These are phyloP conservation scores for Comarum palustre DNA, from an alignment of 306 rosid genomes.

Conservation along the genomic window DNA sequence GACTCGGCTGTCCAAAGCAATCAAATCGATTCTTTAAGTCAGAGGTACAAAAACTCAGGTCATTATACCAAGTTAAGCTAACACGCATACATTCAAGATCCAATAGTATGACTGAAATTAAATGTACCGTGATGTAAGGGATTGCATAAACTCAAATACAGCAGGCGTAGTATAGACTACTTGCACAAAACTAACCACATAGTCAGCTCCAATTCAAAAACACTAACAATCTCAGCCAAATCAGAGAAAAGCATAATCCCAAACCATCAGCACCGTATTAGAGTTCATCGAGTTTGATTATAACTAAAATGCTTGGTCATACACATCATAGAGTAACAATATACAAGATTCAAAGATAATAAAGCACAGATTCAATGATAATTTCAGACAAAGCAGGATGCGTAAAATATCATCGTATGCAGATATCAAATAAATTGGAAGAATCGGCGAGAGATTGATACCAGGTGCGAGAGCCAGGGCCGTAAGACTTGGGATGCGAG, in stretches of 20 bases:
- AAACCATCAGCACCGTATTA: background rate
- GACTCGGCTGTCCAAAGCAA: conserved; percentile 41
- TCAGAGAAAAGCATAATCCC: background rate
- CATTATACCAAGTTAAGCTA: background rate
- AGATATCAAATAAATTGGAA: background rate
- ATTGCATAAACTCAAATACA: background rate
- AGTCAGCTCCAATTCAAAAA: background rate
- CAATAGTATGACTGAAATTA: background rate
- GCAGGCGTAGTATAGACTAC: too few relatives aligned
- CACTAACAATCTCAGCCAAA: background rate
- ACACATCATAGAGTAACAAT: background rate
- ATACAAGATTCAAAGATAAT: background rate
- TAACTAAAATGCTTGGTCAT: background rate
- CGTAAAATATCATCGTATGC: background rate
- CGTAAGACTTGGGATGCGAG: conserved; percentile 52
- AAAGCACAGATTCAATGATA: background rate
- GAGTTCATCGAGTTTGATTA: background rate
- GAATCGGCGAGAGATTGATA: background rate
- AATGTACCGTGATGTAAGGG: background rate
- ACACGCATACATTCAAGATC: background rate
- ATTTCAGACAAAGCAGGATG: background rate
- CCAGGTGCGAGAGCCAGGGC: conserved; percentile 58
- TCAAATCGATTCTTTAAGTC: background rate
- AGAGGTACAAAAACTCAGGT: background rate
- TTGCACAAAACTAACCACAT: background rate